Evolutionary conservation across 2,329 filamentous ascomycete species (phyloP).

Genomic region (Aspergillus fructus): DNA sequence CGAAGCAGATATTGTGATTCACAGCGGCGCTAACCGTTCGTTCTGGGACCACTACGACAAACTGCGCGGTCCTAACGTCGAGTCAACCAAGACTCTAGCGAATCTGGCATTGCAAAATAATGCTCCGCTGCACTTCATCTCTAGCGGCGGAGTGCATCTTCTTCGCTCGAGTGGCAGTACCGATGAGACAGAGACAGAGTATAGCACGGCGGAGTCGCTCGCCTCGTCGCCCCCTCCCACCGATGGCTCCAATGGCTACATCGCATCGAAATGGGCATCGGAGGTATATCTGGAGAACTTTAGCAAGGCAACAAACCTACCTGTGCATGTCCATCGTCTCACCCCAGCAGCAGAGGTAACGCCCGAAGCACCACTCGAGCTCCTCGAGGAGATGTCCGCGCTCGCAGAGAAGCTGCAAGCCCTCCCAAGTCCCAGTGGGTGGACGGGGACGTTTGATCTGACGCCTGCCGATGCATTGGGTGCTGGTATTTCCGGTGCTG

Average conservation of each 20-base stretch:
- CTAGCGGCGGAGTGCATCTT: constrained; percentile 20
- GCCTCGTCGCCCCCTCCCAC: constrained; percentile 21
- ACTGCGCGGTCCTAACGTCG: constrained; percentile 28
- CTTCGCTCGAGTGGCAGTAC: not conserved
- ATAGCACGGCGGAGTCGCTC: not conserved
- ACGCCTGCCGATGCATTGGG: not conserved
- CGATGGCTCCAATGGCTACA: constrained; percentile 36
- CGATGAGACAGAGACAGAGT: not conserved
- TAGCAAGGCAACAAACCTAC: constrained; percentile 6
- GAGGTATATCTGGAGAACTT: constrained; percentile 38
- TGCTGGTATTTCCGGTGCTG: not conserved
- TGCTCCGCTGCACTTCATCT: constrained; percentile 34
- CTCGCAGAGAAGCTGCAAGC: not conserved
- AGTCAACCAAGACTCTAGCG: constrained; percentile 26
- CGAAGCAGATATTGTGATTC: constrained; percentile 23
- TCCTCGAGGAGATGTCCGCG: not conserved
- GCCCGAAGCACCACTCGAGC: not conserved
- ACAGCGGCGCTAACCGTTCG: constrained; percentile 27
- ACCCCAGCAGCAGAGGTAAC: not conserved
- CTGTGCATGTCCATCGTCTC: constrained; percentile 32
- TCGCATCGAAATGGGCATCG: constrained; percentile 40
- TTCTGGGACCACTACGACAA: constrained; percentile 32
- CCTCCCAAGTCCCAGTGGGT: not conserved
- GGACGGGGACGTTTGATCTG: not conserved
- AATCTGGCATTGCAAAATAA: constrained; percentile 21